Percentiles rank a stretch among this genome's conserved stretches.
These are phyloP conservation scores for Leishmania gerbilli DNA, from an alignment of 208 protist genomes.

Conservation along the genomic window DNA sequence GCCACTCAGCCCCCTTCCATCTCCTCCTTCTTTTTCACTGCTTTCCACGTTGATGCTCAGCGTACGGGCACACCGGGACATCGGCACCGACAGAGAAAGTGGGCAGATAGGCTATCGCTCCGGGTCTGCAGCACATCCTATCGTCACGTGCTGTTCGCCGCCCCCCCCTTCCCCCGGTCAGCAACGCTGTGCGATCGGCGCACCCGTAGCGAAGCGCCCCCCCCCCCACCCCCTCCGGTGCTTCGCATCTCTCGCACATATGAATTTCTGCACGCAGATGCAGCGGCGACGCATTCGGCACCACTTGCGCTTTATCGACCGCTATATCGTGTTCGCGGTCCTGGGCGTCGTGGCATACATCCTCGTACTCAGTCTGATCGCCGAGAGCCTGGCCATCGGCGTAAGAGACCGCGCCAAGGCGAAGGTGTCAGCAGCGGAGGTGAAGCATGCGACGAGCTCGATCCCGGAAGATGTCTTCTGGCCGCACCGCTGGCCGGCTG, in stretches of 20 bases:
- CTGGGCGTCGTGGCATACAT: slow-evolving; percentile 33
- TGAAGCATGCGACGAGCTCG: too few species aligned
- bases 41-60: neutral
- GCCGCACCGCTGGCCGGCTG: slow-evolving; percentile 23
- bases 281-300: slow-evolving; percentile 11
- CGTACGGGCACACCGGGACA: neutral
- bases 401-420: slow-evolving; percentile 8
- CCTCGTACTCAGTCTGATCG: slow-evolving; percentile 25
- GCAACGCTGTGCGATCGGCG: neutral
- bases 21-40: neutral
- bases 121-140: neutral
- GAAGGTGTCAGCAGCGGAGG: neutral
- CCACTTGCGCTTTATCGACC: slow-evolving; percentile 25
- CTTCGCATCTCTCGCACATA: slow-evolving; percentile 11
- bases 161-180: neutral
- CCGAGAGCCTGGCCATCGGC: slow-evolving; percentile 16
- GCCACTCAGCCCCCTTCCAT: neutral
- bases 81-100: neutral
- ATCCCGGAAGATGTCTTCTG: slow-evolving; percentile 11
- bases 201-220: neutral
- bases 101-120: neutral
- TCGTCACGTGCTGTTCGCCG: neutral
- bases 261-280: neutral
- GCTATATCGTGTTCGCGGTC: slow-evolving; percentile 33
- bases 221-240: slow-evolving; percentile 1